Evolutionary conservation across 2,329 filamentous ascomycete genomes (phyloP).

Genomic region (Dactylellina drechsleri): DNA sequence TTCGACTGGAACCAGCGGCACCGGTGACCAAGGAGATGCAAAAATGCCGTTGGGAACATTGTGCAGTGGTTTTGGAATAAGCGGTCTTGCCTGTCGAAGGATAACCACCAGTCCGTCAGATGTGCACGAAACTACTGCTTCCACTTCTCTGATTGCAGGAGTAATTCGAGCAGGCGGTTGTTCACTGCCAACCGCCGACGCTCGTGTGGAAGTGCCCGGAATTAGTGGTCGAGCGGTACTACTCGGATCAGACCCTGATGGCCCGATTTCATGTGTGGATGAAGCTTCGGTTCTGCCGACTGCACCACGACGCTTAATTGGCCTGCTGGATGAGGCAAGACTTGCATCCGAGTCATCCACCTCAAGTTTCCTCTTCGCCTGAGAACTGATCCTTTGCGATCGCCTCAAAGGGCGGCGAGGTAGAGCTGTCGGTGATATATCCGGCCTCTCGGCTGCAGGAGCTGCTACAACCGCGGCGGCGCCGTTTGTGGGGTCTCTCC

Average conservation of each 20-base stretch:
- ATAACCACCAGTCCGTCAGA: constrained; percentile 88
- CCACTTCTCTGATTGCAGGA: constrained; percentile 71
- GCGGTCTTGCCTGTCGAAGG: constrained; percentile 76
- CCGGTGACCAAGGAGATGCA: constrained; percentile 77
- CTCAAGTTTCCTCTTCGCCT: constrained; percentile 63
- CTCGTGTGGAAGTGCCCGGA: constrained; percentile 59
- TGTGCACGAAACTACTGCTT: constrained; percentile 90
- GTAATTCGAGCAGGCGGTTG: constrained; percentile 61
- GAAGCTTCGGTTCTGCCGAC: constrained; percentile 18
- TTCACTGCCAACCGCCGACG: constrained; percentile 65
- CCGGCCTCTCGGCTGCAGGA: constrained; percentile 58
- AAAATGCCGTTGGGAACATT: constrained; percentile 74
- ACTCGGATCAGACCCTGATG: constrained; percentile 23
- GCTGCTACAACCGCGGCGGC: constrained; percentile 63
- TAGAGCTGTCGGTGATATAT: constrained; percentile 40
- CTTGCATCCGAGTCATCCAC: constrained; percentile 64
- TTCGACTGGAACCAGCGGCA: constrained; percentile 64
- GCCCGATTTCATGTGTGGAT: constrained; percentile 60
- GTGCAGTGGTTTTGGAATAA: constrained; percentile 71
- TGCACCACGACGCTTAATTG: constrained; percentile 61
- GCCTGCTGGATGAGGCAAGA: constrained; percentile 62
- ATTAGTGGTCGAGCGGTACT: not conserved
- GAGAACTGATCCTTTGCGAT: constrained; percentile 63
- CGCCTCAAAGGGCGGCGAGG: constrained; percentile 60
- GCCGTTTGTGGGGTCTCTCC: constrained; percentile 71